A percentile compares a stretch with the other conserved stretches of the same genome.
These are phyloP conservation scores for Phytophthora pinifolia DNA, from an alignment of 352 stramenopile genomes.

Conservation along the genomic window DNA sequence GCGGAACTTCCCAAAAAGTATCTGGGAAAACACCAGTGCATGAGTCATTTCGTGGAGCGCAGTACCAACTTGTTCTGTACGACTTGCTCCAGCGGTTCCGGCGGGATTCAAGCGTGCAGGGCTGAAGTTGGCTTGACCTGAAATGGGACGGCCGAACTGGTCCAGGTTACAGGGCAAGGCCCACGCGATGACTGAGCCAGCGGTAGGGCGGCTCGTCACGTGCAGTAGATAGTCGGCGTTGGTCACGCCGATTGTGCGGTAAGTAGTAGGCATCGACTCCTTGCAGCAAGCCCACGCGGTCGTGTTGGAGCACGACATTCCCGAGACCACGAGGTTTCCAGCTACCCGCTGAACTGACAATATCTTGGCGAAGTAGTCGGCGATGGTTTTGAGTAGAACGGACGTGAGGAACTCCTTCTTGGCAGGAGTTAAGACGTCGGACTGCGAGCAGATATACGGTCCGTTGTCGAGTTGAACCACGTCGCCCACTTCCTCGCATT, in stretches of 20 bases:
- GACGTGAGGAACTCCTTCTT: slow-evolving; percentile 74
- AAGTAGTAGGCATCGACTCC: slow-evolving; percentile 44
- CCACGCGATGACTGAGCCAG: slow-evolving; percentile 73
- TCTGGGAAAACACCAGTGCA: slow-evolving; percentile 72
- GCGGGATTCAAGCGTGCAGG: slow-evolving; percentile 55
- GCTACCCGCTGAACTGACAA: slow-evolving; percentile 69
- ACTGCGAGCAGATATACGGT: slow-evolving; percentile 48
- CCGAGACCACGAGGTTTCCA: slow-evolving; percentile 64
- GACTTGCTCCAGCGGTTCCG: slow-evolving; percentile 34
- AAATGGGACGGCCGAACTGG: slow-evolving; percentile 75
- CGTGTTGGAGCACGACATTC: slow-evolving; percentile 42
- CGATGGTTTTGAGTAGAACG: slow-evolving; percentile 65
- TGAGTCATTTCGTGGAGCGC: slow-evolving; percentile 85
- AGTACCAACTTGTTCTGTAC: slow-evolving; percentile 67
- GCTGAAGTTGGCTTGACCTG: slow-evolving; percentile 82
- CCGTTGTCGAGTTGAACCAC: slow-evolving; percentile 48
- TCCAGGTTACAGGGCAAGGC: slow-evolving; percentile 81
- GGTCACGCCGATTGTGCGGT: slow-evolving; percentile 49
- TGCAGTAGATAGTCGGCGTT: slow-evolving; percentile 81
- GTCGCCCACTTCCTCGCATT: slow-evolving; percentile 54
- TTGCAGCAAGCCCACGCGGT: slow-evolving; percentile 72
- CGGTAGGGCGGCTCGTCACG: slow-evolving; percentile 71
- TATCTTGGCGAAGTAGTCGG: slow-evolving; percentile 55
- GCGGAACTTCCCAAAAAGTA: slow-evolving; percentile 60
- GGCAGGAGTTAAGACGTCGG: slow-evolving; percentile 60